Base-by-base conservation (phyloP, 768 basidiomycete genomes). In the Tylopilus sp. region DNA sequence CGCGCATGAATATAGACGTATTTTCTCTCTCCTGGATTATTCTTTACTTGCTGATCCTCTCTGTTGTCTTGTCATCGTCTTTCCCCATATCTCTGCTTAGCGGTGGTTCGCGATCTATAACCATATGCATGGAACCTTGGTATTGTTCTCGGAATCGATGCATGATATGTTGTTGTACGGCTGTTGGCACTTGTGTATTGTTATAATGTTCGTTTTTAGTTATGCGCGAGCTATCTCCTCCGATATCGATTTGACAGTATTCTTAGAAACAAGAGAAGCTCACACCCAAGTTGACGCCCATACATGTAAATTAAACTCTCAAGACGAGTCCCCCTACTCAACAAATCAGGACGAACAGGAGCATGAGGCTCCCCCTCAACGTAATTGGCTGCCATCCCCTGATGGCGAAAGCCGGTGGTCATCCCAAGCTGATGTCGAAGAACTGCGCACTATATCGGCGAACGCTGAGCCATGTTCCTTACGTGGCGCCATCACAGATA, bases 361-460 rank as follows among this genome's bases (percentile, higher is more conserved):
- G 40, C 58, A 61, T 40, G 61, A 57, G 57, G 57, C 55, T 42
- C 57, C 52, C 57, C 31, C 50, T 44, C 30, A 44, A 49, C 35
- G 52, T 38, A 52, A 60, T 5, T 50, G 30, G 45, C 26, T 21
- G 7, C 31, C 39, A 47, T 21, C 9, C 48, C 42, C 47, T 55
- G 52, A 62, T 44, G 53, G 53, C 40, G 47, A 45, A 56, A 55
- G 15, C 25, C 2, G 15, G 1, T 55, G 40, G 56, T 46, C 52
- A 60, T 58, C 60, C 56, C 18, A 40, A n/a, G 28, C 30, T 59
- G 56, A 69, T 68, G 61, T 67, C 57, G 54, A 55, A 58, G 57
- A 36, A n/a, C n/a, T n/a, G 9, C 4, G 8, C 36, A 12, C 21
- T 6, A 25, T 25, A 46, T 42, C n/a, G n/a, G 36, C 31, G 44